Conservation (phyloP, 257 asterid genomes). For the Solanum paucissectum region DNA sequence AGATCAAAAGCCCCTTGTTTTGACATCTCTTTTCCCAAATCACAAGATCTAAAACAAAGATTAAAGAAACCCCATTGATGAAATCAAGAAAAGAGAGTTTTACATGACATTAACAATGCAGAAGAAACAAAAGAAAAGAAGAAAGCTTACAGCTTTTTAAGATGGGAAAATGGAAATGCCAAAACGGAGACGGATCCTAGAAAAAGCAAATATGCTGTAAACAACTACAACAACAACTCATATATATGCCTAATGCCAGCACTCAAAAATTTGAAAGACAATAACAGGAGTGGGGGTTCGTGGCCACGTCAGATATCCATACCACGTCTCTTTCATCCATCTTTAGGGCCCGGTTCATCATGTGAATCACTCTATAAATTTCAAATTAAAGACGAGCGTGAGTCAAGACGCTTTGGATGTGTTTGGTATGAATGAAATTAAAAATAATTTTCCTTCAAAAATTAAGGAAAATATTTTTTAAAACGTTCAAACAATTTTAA, state of each 20-base stretch:
- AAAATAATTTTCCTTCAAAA: fast-evolving
- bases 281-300: background rate
- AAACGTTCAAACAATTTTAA: no score
- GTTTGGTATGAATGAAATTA: no score
- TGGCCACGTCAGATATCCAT: background rate
- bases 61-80: background rate
- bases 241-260: background rate
- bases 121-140: background rate
- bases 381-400: background rate
- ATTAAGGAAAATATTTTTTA: no score
- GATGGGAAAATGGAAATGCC: background rate
- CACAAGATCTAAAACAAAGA: conserved; percentile 24
- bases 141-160: background rate
- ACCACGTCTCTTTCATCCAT: background rate
- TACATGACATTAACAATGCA: background rate
- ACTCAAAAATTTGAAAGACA: background rate
- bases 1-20: conserved; percentile 73
- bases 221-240: background rate
- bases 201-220: background rate
- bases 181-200: background rate
- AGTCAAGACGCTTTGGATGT: no score
- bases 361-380: no score
- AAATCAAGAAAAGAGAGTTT: background rate
- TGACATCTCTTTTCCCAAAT: conserved; percentile 40
- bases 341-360: background rate